Base-by-base conservation (phyloP, 176 grass and related monocot species). In the barley (Hordeum vulgare) region DNA sequence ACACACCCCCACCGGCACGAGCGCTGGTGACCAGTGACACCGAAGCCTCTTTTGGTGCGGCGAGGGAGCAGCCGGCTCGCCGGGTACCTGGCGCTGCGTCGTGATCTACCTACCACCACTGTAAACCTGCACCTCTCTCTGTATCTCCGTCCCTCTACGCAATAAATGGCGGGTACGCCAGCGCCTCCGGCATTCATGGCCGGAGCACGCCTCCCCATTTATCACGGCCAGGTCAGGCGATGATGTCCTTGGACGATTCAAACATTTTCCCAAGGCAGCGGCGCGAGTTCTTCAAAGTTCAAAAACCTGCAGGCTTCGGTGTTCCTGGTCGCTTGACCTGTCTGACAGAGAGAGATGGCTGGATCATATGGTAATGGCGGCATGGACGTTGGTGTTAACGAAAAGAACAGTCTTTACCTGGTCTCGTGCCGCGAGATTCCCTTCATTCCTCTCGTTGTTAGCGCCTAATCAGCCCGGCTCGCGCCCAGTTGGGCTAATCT, bases 401-500 rank as follows among this genome's bases (percentile, higher is more conserved):
- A 61, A 86, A 90, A 79, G 45, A 83, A 61, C 17, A 61, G 37
- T 61, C 37, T 83, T 83, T 51, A 75, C 84, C 45, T 27, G 58
- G 60, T 66, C 44, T 67, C 65, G 60, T 57, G 47, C 82, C n/a
- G 47, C 25, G 3, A 90, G 88, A 90, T 90, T 86, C 84, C 84
- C 67, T 51, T 54, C 84, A 90, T 90, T 86, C 75, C 61, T 75
- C 84, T 83, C 75, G 88, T 80, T 80, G 84, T 86, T 60, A 75
- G 84, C 78, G 79, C 79, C 74, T 37, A 28, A 72, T 29, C 45
- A 54, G 23, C 74, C 72, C 8, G 40, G 29, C 64, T 53, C 17
- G 25, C 24, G 53, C 9, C 31, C 12, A 12, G 34, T 20, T 39
- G 23, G 24, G 79, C 29, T 89, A 86, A 78, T 59, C 26, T 64